phyloP scores from a whole-genome alignment of 345 rosid species.

The Excoecaria agallocha region DNA sequence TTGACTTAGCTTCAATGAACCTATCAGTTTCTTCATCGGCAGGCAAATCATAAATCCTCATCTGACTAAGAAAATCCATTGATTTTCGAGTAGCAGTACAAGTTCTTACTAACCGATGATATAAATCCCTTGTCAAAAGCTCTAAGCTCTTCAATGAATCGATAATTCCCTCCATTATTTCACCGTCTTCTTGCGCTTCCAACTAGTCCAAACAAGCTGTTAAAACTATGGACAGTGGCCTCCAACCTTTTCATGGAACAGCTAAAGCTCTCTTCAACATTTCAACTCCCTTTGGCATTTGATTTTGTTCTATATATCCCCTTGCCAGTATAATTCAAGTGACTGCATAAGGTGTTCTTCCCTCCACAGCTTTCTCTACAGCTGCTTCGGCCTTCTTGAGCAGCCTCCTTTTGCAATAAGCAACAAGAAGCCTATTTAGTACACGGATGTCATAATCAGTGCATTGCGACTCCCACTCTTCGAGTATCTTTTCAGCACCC shows the following conservation, averaged over 20 bases:
- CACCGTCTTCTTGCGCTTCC: slow-evolving; percentile 25
- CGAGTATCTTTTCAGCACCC: slow-evolving; percentile 35
- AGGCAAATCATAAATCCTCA: slow-evolving; percentile 18
- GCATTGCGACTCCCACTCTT: slow-evolving; percentile 30
- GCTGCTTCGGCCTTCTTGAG: slow-evolving; percentile 28
- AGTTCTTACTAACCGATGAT: slow-evolving; percentile 26
- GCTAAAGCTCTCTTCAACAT: slow-evolving; percentile 27
- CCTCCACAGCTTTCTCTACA: slow-evolving; percentile 17
- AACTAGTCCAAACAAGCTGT: slow-evolving; percentile 30
- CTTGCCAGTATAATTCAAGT: slow-evolving; percentile 24
- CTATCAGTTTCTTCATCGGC: slow-evolving; percentile 21
- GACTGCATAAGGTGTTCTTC: slow-evolving; percentile 19
- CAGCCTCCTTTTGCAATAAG: slow-evolving; percentile 29
- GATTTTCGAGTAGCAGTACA: slow-evolving; percentile 18
- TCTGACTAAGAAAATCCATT: slow-evolving; percentile 20
- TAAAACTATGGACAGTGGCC: slow-evolving; percentile 8
- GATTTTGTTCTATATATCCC: slow-evolving; percentile 19
- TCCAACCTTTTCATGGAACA: slow-evolving; percentile 19
- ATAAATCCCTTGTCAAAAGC: slow-evolving; percentile 17
- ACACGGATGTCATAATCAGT: slow-evolving; percentile 20
- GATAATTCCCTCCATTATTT: slow-evolving; percentile 19
- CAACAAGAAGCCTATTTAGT: slow-evolving; percentile 21
- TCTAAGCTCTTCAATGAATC: slow-evolving; percentile 16
- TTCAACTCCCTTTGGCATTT: slow-evolving; percentile 31
- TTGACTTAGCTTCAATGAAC: slow-evolving; percentile 11